phyloP scores from a whole-genome alignment of 371 early-diverging fungal species.

The Umbelopsis sp. region DNA sequence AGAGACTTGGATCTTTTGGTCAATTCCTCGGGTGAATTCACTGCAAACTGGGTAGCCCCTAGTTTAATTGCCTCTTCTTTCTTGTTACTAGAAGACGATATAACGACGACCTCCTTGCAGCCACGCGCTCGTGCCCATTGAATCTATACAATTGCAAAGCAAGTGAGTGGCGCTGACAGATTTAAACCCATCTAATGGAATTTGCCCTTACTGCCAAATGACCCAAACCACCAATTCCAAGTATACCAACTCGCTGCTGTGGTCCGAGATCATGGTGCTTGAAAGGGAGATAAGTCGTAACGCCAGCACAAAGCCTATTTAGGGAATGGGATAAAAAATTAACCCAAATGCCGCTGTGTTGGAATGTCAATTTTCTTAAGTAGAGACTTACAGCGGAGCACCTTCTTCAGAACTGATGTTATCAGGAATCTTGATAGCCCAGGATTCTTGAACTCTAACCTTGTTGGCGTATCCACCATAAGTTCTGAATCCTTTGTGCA shows the following conservation, averaged over 20 bases:
- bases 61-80: slow-evolving; percentile 67
- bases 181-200: not conserved
- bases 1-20: slow-evolving; percentile 32
- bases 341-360: not conserved
- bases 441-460: slow-evolving; percentile 46
- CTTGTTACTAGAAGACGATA: slow-evolving; percentile 73
- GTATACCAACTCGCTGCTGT: slow-evolving; percentile 61
- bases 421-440: slow-evolving; percentile 59
- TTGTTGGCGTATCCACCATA: slow-evolving; percentile 52
- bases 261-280: slow-evolving; percentile 47
- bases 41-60: slow-evolving; percentile 61
- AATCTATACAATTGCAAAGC: slow-evolving; percentile 28
- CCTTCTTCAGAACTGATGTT: slow-evolving; percentile 44
- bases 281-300: slow-evolving; percentile 68
- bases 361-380: not conserved
- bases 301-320: slow-evolving; percentile 69
- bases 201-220: slow-evolving; percentile 55
- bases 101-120: slow-evolving; percentile 69
- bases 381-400: slow-evolving; percentile 45
- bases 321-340: not conserved
- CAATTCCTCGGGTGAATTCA: not conserved
- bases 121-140: slow-evolving; percentile 61
- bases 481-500: slow-evolving; percentile 37
- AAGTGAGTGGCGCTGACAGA: not conserved
- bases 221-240: slow-evolving; percentile 80